Evolutionary conservation across 768 basidiomycete genomes (phyloP), one percentile per base, ranked within the genome.

Genomic region (Mycena metata): DNA sequence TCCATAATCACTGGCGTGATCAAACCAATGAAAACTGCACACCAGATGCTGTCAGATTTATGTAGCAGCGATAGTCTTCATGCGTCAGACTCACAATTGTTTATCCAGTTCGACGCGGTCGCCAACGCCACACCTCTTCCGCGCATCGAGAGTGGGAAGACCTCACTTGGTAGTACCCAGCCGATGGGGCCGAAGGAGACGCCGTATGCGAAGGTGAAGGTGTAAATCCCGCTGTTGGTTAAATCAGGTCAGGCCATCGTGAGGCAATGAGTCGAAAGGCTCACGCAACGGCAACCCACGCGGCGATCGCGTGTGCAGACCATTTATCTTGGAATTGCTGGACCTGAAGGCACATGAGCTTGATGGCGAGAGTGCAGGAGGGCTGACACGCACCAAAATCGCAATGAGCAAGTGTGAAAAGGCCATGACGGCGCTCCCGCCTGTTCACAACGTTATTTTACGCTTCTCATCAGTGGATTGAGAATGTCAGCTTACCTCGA

Each of bases 71-170:
- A 52, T 49, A 6, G 56, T 16, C 23, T 17, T 16, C 17, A 15
- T 19, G 43, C 41, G 1, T 17, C 50, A 60, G 16, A 78, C 85
- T 2, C 56, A 90, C 91, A 95, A 66, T 95, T 95, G 74, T 95
- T 95, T 26, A 87, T 72, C 94, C 94, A 95, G 71, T 93, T 93
- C n/a, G 91, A 92, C 3, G 93, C 91, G 2, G 94, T 95, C 21
- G 93, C 90, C 23, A 96, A 73, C 24, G 94, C 88, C 6, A 96
- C 94, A 54, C 95, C 95, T 75, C 90, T 90, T 71, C 92, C 91
- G 69, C 94, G 84, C 80, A 93, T 85, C 3, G 92, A 91, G 0
- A 93, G 80, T 1, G 95, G 89, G 74, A 95, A 95, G 2, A 96
- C 89, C 78, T 96, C 94, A 69, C 88, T 90, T 0, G 94, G 92